Base-by-base conservation (phyloP, 192 early-diverging fungal species). In the Linnemannia schmuckeri region DNA sequence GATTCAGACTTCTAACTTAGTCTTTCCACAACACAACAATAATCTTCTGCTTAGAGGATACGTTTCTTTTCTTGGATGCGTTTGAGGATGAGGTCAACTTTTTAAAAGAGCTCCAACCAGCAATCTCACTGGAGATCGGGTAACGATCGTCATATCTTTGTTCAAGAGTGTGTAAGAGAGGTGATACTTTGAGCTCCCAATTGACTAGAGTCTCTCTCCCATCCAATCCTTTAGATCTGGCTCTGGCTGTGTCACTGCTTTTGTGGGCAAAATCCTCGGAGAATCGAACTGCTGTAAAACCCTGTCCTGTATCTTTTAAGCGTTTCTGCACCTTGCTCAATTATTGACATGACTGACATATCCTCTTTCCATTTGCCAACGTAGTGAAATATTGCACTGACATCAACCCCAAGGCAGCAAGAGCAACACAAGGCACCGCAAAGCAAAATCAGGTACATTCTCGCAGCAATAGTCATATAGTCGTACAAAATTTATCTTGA, bases 21-120 rank as follows among this genome's bases (percentile, higher is more conserved):
- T 55, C 20, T 15, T 33, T 46, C 57, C 33, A 18, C 33, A 72
- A 30, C 46, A 35, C 35, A 38, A 20, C 0, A 52, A 15, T 0
- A 22, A 18, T 22, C 37, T 41, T 66, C 38, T 49, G 30, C 33
- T 38, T 72, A 95, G 97, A 99, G 91, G 98, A 99, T 87, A 97
- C 97, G 0, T 99, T 98, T 82, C 88, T 99, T 69, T 89, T 99
- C 24, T 89, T 99, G 38, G 97, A 98, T 85, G 95, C 96, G 5
- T 92, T 99, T n/a, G 97, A 98, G 77, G 89, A 91, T 70, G 97
- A 98, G 70, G 87, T 77, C 0, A 30, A 82, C 9, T 82, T 90
- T 42, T 72, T 98, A 52, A 89, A 91, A 30, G 87, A 85, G 15
- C 75, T 91, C 0, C 73, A 89, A 6, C 97, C 97, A 46, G 83